Evolutionary conservation across 2,329 filamentous ascomycete species (phyloP).

Genomic region (Hymenoscyphus fraxineus): DNA sequence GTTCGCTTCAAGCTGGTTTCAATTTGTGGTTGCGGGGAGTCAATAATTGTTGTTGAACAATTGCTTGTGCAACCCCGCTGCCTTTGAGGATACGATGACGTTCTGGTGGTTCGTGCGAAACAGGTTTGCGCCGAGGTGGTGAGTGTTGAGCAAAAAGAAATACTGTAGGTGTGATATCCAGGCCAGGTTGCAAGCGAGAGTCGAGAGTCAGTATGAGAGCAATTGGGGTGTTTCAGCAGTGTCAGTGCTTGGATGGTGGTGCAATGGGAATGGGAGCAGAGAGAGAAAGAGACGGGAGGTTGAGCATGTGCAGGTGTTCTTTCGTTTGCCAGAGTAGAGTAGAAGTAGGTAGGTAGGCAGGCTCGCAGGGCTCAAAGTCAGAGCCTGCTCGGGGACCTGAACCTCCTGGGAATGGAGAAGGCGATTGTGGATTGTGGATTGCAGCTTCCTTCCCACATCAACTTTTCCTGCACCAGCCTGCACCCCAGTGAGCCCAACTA

Average conservation of each 20-base stretch:
- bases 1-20: neutral
- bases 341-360: neutral
- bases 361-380: neutral
- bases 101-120: conserved; percentile 11
- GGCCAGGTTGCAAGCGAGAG: neutral
- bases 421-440: neutral
- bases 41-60: neutral
- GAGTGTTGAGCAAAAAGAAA: conserved; percentile 5
- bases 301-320: neutral
- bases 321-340: neutral
- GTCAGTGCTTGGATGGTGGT: neutral
- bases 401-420: neutral
- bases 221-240: neutral
- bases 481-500: neutral
- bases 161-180: neutral
- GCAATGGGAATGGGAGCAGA: neutral
- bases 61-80: conserved; percentile 9
- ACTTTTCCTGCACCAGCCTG: neutral
- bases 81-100: conserved; percentile 16
- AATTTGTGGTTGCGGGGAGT: neutral
- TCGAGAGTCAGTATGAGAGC: neutral
- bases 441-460: neutral
- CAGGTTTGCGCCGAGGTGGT: conserved; percentile 13
- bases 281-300: neutral
- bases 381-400: neutral